Evolutionary conservation across 192 early-diverging fungal species (phyloP), one percentile per base, ranked within the genome.

Genomic region (Coemansia furcata): DNA sequence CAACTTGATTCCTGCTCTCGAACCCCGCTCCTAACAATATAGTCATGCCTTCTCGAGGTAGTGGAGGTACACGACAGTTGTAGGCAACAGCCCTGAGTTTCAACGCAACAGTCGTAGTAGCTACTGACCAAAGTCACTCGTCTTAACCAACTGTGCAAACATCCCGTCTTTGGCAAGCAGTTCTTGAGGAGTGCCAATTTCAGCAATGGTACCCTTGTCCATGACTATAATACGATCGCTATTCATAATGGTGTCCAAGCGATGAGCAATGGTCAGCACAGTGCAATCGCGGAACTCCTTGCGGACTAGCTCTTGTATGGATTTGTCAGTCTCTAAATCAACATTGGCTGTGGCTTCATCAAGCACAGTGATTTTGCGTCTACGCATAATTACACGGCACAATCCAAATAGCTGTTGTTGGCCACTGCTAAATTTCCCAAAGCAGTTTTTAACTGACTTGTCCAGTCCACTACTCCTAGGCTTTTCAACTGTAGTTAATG

Each of bases 171-270:
- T 58, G 2, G 54, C 52, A 49, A 66, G 26, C 54, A 66, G 37
- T 23, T 57, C 65, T 39, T 66, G 32, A 6, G 65, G 65, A 1
- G 65, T 29, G 11, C 65, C 65, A 32, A 66, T 35, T 26, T 66
- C 65, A 37, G 44, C 38, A 38, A 66, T 66, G 38, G 23, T 39
- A 17, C 65, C 65, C 17, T 39, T 50, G 26, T 90, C 85, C 32
- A 94, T 73, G 4, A 93, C 90, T 32, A 92, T 55, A 65, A 93
- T 85, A 59, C 83, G 81, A 65, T 92, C 89, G 60, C 84, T 87
- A 67, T 90, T 82, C n/a, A 81, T 66, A 3, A 86, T 78, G 5
- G 89, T 90, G 50, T 90, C 87, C 11, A 90, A 64, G 47, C 91
- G 86, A 74, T 94, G 88, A 2, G 88, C 88, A 62, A 89, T 89